Percentiles rank a stretch among this genome's conserved stretches.
Evolutionary conservation across 306 rosid species (phyloP).

Genomic region (Gillenia trifoliata): DNA sequence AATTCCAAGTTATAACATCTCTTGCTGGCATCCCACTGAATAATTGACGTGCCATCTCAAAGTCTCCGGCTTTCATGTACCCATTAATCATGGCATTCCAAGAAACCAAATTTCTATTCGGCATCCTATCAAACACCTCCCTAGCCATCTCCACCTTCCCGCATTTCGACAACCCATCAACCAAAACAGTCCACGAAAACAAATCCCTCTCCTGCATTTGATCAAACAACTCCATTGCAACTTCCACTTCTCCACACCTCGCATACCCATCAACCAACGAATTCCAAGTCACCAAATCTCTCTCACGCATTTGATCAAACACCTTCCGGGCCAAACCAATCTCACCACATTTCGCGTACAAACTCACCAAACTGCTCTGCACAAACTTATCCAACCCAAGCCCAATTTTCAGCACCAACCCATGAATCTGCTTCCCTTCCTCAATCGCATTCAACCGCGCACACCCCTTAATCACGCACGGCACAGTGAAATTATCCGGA

Average conservation of each 20-base stretch:
- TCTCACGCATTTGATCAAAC: constrained; percentile 39
- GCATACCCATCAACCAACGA: constrained; percentile 48
- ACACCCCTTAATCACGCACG: constrained; percentile 48
- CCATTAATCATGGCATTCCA: constrained; percentile 65
- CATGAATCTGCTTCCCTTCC: constrained; percentile 58
- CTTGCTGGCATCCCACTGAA: constrained; percentile 38
- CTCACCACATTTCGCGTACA: constrained; percentile 52
- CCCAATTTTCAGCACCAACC: constrained; percentile 43
- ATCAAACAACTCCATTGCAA: constrained; percentile 38
- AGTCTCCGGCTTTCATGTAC: constrained; percentile 42
- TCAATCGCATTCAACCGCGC: constrained; percentile 36
- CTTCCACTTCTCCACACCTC: constrained; percentile 38
- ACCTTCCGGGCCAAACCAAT: constrained; percentile 40
- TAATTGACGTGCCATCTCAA: constrained; percentile 31
- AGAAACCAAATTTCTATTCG: constrained; percentile 37
- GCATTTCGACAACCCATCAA: constrained; percentile 47
- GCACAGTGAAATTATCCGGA: constrained; percentile 47
- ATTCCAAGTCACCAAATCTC: constrained; percentile 48
- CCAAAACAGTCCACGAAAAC: constrained; percentile 48
- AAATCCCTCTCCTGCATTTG: constrained; percentile 44
- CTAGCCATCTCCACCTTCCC: constrained; percentile 46
- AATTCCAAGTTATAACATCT: constrained; percentile 49
- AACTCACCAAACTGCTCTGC: constrained; percentile 50
- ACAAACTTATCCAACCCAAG: constrained; percentile 45
- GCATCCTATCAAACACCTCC: constrained; percentile 48